phyloP scores from a whole-genome alignment of 2,329 filamentous ascomycete genomes.

The Acrodontium crateriforme region DNA sequence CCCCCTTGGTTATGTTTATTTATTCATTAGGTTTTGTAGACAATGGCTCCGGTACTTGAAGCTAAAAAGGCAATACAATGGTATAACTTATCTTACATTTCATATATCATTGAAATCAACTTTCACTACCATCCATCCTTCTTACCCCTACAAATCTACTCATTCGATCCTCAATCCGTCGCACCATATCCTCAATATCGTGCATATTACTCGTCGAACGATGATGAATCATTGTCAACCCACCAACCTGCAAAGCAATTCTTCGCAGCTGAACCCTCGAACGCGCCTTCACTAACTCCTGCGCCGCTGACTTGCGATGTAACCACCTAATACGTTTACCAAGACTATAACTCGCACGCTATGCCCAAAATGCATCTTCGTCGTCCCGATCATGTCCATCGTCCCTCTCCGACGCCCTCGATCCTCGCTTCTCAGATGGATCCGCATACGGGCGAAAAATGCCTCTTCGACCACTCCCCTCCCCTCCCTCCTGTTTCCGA shows the following conservation, averaged over 20 bases:
- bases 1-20: too few species aligned
- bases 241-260: conserved; percentile 23
- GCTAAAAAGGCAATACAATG: too few species aligned
- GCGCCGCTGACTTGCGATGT: conserved; percentile 21
- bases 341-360: conserved; percentile 19
- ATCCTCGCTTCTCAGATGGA: too few species aligned
- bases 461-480: too few species aligned
- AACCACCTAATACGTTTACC: conserved; percentile 25
- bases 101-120: too few species aligned
- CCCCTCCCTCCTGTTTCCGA: conserved; percentile 6
- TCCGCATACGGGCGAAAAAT: too few species aligned
- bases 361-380: conserved; percentile 18
- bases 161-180: conserved; percentile 19
- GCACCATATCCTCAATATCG: conserved; percentile 12
- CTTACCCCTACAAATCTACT: conserved; percentile 20
- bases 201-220: conserved; percentile 13
- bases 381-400: conserved; percentile 12
- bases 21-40: too few species aligned
- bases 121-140: conserved; percentile 19
- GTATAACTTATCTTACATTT: too few species aligned
- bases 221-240: conserved; percentile 18
- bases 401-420: too few species aligned
- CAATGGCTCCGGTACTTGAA: too few species aligned
- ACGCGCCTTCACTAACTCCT: conserved; percentile 22
- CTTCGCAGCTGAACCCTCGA: conserved; percentile 26